A percentile compares a stretch with the other conserved stretches of the same genome.
phyloP scores from a whole-genome alignment of 1,284 basidiomycete species.

The Cutaneotrichosporon sp. region DNA sequence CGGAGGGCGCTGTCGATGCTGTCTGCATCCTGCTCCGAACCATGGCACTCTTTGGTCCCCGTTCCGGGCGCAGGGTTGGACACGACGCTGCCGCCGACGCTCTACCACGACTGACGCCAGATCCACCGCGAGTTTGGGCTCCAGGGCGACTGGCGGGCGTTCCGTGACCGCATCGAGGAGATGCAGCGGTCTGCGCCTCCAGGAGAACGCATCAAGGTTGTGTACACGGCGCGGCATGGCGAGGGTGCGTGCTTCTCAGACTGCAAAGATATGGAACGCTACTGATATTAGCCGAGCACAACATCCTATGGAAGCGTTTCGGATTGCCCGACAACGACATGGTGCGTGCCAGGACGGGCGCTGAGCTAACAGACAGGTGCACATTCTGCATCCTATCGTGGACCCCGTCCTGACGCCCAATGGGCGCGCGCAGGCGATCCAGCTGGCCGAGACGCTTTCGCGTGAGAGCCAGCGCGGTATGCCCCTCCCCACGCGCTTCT shows the following conservation, averaged over 20 bases:
- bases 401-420: constrained; percentile 27
- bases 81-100: neutral
- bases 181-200: constrained; percentile 13
- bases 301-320: constrained; percentile 23
- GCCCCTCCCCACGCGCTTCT: constrained; percentile 31
- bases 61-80: no score
- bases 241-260: constrained; percentile 20
- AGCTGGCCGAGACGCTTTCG: constrained; percentile 18
- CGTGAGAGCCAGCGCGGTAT: constrained; percentile 22
- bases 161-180: constrained; percentile 20
- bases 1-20: no score
- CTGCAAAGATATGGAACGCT: neutral
- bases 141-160: constrained; percentile 20
- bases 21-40: no score
- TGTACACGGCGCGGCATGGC: constrained; percentile 34
- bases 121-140: constrained; percentile 29
- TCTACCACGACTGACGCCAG: constrained; percentile 8
- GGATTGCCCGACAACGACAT: constrained; percentile 14
- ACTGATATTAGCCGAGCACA: constrained; percentile 29
- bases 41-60: no score
- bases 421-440: constrained; percentile 25
- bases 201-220: constrained; percentile 28
- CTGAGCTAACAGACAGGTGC: constrained; percentile 15
- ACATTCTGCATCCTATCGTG: constrained; percentile 20
- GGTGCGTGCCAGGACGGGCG: neutral